phyloP scores from a whole-genome alignment of 1,284 basidiomycete genomes.

The Malassezia caprae region DNA sequence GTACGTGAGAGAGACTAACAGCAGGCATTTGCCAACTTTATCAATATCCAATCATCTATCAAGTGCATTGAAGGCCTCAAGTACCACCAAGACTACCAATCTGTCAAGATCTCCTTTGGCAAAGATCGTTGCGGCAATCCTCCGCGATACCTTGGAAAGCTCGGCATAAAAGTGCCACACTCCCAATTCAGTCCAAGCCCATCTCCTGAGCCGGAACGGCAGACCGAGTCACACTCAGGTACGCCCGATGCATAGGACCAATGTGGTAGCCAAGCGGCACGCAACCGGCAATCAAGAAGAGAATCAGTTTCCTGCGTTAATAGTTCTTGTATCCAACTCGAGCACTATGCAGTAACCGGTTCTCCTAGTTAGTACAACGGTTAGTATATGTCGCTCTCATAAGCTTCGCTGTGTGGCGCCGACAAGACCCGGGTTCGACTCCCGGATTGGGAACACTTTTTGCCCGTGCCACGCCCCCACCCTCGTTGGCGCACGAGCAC shows the following conservation, averaged over 20 bases:
- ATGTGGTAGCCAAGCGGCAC: no score
- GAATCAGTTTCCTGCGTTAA: neutral
- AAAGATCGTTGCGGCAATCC: constrained; percentile 46
- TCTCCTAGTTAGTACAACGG: constrained; percentile 22
- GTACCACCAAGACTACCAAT: constrained; percentile 39
- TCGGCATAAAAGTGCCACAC: neutral
- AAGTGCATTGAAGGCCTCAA: constrained; percentile 48
- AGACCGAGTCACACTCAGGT: neutral
- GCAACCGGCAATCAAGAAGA: no score
- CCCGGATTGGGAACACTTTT: constrained; percentile 21
- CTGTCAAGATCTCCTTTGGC: constrained; percentile 41
- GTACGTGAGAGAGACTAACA: constrained; percentile 16
- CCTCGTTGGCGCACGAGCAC: neutral
- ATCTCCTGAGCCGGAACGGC: neutral
- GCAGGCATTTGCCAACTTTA: constrained; percentile 46
- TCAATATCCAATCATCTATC: constrained; percentile 47
- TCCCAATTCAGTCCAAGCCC: neutral
- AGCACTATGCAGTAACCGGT: neutral
- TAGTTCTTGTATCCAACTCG: neutral
- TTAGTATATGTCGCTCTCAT: constrained; percentile 22
- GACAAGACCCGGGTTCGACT: constrained; percentile 24
- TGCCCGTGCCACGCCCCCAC: no score
- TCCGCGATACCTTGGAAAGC: constrained; percentile 26
- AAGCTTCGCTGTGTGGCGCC: constrained; percentile 6
- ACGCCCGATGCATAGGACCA: neutral